Base-by-base conservation (phyloP, 2,329 filamentous ascomycete species). In the Fusarium drepaniforme region DNA sequence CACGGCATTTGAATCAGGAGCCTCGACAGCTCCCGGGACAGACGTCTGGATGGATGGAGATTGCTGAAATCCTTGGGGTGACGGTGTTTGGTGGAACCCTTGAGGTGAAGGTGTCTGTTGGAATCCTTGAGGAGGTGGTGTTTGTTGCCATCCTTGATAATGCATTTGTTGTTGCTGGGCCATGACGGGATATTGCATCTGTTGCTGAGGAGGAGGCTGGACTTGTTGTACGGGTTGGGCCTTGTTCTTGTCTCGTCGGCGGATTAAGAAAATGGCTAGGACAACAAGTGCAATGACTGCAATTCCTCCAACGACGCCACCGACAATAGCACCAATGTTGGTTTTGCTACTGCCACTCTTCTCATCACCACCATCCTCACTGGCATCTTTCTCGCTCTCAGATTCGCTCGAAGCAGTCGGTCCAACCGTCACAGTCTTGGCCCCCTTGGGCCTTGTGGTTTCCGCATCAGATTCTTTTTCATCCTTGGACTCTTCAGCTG, bases 221-320 rank as follows among this genome's bases (percentile, higher is more conserved):
- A 57, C 16, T 5, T 57, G 49, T 23, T 64, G 57, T 15, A 28
- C 23, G 21, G 16, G 44, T 16, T 40, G 38, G 13, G 21, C 15
- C 13, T 67, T 66, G 35, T 75, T 71, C 6, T 56, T 75, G 66
- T 51, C 73, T 42, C 70, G 46, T n/a, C 73, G 73, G n/a, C 57
- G 66, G 38, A 75, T 70, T 35, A 70, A 64, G 57, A 75, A 51
- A 18, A 75, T 46, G 33, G 13, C 40, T 12, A 75, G 59, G 16
- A 59, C 57, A 2, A 73, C 42, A 23, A 51, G 25, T 3, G 68
- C 70, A 11, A 75, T 63, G 38, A 70, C 25, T 0, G 62, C 70
- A 8, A 75, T 28, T 5, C 73, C 73, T 53, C 72, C 73, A 33
- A 75, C 60, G 8, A 71, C 73, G n/a, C 73, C 73, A 3, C 70